Conservation (phyloP, 2,329 filamentous ascomycete genomes). For the Alternaria consortialis region DNA sequence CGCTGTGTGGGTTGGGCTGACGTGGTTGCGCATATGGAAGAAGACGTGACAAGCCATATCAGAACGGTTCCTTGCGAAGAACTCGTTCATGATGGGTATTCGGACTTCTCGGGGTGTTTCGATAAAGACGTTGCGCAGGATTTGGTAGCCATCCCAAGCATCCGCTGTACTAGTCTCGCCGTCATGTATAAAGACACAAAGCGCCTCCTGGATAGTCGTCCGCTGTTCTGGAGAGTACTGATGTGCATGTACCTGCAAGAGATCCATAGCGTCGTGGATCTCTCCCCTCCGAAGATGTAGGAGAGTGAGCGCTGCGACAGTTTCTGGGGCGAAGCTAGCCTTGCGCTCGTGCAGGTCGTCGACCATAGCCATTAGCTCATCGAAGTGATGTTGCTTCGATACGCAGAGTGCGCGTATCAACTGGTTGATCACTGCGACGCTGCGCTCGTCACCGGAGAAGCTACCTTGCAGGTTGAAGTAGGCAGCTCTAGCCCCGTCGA, state of each 20-base stretch:
- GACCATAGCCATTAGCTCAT: conserved; percentile 76
- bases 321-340: conserved; percentile 75
- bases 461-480: conserved; percentile 70
- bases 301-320: conserved; percentile 75
- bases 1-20: conserved; percentile 70
- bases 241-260: conserved; percentile 78
- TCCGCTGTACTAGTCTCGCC: conserved; percentile 70
- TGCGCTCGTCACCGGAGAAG: conserved; percentile 65
- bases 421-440: conserved; percentile 72
- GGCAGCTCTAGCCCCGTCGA: conserved; percentile 72
- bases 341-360: conserved; percentile 75
- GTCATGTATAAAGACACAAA: conserved; percentile 75
- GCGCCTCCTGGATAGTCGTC: conserved; percentile 68
- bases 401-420: conserved; percentile 75
- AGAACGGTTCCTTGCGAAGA: conserved; percentile 78
- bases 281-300: conserved; percentile 80
- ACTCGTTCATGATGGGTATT: conserved; percentile 78
- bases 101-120: conserved; percentile 72
- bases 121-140: conserved; percentile 66
- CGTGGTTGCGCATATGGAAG: conserved; percentile 88
- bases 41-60: conserved; percentile 91
- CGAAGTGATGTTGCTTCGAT: conserved; percentile 69
- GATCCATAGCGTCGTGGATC: conserved; percentile 79
- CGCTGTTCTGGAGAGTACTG: conserved; percentile 76
- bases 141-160: conserved; percentile 68